Evolutionary conservation across 495 filamentous ascomycete genomes (phyloP).

Genomic region (Aspergillus coremiiformis): DNA sequence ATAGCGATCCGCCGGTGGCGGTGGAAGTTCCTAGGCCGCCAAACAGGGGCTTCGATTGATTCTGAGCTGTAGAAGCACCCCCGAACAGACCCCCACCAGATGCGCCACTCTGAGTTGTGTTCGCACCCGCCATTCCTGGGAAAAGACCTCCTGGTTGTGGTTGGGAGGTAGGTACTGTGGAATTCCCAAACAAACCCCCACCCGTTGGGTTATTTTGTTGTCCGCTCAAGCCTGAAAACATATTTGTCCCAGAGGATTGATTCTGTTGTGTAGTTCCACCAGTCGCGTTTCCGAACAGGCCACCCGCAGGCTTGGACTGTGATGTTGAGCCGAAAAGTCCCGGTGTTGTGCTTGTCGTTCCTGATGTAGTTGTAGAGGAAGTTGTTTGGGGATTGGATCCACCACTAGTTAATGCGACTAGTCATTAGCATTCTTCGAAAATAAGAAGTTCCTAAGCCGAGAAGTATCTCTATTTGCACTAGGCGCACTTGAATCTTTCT

Average conservation of each 20-base stretch:
- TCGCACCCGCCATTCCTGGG: slow-evolving; percentile 32
- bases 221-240: slow-evolving; percentile 31
- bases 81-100: slow-evolving; percentile 31
- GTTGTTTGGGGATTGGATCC: slow-evolving; percentile 20
- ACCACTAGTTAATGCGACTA: slow-evolving; percentile 13
- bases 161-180: slow-evolving; percentile 36
- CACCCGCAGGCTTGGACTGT: slow-evolving; percentile 35
- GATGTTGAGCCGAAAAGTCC: slow-evolving; percentile 34
- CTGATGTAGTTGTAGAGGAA: slow-evolving; percentile 25
- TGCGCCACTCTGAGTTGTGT: slow-evolving; percentile 27
- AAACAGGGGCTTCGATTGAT: slow-evolving; percentile 33
- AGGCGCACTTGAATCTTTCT: too few relatives aligned
- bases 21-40: slow-evolving; percentile 23
- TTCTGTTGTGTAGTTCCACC: slow-evolving; percentile 25
- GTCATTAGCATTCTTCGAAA: neutral
- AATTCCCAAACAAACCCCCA: slow-evolving; percentile 46
- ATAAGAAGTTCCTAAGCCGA: neutral
- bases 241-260: slow-evolving; percentile 33
- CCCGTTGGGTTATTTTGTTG: slow-evolving; percentile 19
- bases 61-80: slow-evolving; percentile 27
- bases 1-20: slow-evolving; percentile 33
- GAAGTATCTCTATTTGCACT: too few relatives aligned
- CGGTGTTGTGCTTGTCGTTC: slow-evolving; percentile 21
- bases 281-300: slow-evolving; percentile 40
- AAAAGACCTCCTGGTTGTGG: slow-evolving; percentile 42